Evolutionary conservation across 208 protist species (phyloP), one percentile per base, ranked within the genome.

Genomic region (Strigomonas culicis): DNA sequence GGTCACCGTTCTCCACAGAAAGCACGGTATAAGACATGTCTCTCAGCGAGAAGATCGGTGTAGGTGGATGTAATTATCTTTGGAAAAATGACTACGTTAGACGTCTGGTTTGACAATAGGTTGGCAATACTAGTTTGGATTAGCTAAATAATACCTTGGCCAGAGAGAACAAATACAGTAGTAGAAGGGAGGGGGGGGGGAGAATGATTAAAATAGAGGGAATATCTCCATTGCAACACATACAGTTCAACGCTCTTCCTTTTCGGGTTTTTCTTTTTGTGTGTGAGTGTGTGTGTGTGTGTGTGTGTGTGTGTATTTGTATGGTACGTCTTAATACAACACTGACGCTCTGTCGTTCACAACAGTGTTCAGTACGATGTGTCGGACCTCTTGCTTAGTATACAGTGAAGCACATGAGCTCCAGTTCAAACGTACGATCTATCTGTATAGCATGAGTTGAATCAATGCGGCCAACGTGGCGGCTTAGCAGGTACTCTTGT

Each of bases 1-100:
- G 81, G 68, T 96, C 91, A n/a, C 80, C 91, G 59, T 77, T 80
- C 57, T 96, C 91, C 21, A 96, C 88, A 6, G 82, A 68, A 70
- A 83, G 90, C 22, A 96, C 91, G 25, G 90, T 58, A 66, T 88
- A 93, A 15, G 86, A 76, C 86, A 92, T 86, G 27, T 13, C 34
- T 39, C 34, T 13, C 7, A 39, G 10, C 34, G 10, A 10, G 7
- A 63, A 51, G 41, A 31, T 7, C 17, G 10, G 24, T 17, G 28
- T 6, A 39, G 17, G 43, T 13, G 34, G 34, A 4, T 4, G 10
- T 39, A 39, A 13, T 10, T n/a, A n/a, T n/a, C 46, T 32, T 32
- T 49, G 59, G 13, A 66, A 66, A 69, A 66, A 68, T 31, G 70
- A 62, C n/a, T n/a, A n/a, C n/a, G n/a, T n/a, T n/a, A n/a, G n/a